These are phyloP conservation scores for Phaeophleospora eucalypticola DNA, from an alignment of 2,329 filamentous ascomycete genomes.

Conservation along the genomic window DNA sequence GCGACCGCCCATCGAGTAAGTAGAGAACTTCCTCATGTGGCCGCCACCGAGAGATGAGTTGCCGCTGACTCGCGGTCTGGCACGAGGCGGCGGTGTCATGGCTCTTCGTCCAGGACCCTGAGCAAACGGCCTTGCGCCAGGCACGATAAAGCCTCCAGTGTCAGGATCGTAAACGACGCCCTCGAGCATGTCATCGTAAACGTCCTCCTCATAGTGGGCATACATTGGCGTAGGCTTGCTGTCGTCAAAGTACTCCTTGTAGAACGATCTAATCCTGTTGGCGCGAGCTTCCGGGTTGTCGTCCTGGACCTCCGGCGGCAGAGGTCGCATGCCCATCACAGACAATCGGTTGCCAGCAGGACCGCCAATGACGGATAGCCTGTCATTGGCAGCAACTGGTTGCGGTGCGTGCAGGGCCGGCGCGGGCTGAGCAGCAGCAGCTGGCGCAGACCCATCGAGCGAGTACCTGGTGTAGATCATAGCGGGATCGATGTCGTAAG, in stretches of 20 bases:
- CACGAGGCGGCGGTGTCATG: conserved; percentile 87
- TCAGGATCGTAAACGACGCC: conserved; percentile 54
- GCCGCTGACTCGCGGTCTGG: conserved; percentile 51
- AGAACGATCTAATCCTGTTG: conserved; percentile 96
- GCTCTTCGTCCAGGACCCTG: conserved; percentile 82
- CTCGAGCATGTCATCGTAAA: conserved; percentile 69
- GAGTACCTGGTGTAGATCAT: conserved; percentile 25
- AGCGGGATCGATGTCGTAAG: conserved; percentile 26
- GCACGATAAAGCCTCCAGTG: conserved; percentile 59
- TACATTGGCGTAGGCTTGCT: conserved; percentile 49
- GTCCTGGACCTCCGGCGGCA: conserved; percentile 79
- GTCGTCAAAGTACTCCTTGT: conserved; percentile 99
- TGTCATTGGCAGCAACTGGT: conserved; percentile 2
- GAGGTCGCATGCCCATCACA: conserved; percentile 65
- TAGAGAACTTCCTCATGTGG: conserved; percentile 32
- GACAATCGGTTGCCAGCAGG: conserved; percentile 43
- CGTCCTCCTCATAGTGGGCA: conserved; percentile 63
- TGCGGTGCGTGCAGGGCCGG: conserved; percentile 10
- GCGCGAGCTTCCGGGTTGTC: conserved; percentile 93
- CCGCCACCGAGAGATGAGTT: conserved; percentile 35
- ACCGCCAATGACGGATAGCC: conserved; percentile 4
- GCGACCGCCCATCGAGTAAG: conserved; percentile 27
- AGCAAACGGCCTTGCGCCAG: conserved; percentile 60
- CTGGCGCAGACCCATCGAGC: conserved; percentile 8
- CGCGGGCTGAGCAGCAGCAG: conserved; percentile 7